These are phyloP conservation scores for Tetratostichococcus sp. DNA, from an alignment of 139 green algal genomes.

Conservation along the genomic window DNA sequence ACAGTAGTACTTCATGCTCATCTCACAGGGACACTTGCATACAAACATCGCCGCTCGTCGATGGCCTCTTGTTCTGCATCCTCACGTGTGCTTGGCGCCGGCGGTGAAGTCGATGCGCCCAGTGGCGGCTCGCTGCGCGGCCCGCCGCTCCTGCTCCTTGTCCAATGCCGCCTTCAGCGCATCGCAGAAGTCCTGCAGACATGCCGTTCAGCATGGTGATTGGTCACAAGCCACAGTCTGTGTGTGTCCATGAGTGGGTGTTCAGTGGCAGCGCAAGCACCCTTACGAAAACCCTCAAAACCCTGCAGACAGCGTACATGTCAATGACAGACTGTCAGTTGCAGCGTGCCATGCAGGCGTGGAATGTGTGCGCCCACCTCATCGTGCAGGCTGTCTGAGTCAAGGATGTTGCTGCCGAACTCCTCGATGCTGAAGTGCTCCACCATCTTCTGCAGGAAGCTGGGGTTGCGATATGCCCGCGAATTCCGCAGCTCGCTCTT, in stretches of 20 bases:
- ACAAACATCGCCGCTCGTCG: too few species aligned
- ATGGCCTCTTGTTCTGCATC: too few species aligned
- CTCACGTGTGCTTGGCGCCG: conserved; percentile 2
- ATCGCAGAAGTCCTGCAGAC: conserved; percentile 14
- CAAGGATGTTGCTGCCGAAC: conserved; percentile 45
- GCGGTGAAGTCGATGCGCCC: conserved; percentile 8
- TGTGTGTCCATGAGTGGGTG: too few species aligned
- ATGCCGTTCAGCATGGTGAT: too few species aligned
- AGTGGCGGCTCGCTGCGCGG: background rate
- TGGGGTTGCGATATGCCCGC: conserved; percentile 58
- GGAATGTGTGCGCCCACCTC: conserved; percentile 8
- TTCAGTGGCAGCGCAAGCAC: too few species aligned
- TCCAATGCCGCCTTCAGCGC: background rate
- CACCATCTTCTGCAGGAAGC: conserved; percentile 72
- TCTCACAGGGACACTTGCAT: too few species aligned
- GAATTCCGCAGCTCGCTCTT: conserved; percentile 11
- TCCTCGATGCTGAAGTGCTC: conserved; percentile 53
- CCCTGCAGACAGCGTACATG: too few species aligned
- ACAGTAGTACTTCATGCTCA: too few species aligned
- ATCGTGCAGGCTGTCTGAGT: conserved; percentile 22
- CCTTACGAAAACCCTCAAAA: too few species aligned
- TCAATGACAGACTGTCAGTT: too few species aligned
- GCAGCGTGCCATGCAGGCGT: too few species aligned
- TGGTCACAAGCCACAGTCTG: too few species aligned
- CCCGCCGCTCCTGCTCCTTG: conserved; percentile 1